Percentiles rank a stretch among this genome's conserved stretches.
Evolutionary conservation across 768 basidiomycete species (phyloP).

Genomic region (Xanthoconium stramineum): DNA sequence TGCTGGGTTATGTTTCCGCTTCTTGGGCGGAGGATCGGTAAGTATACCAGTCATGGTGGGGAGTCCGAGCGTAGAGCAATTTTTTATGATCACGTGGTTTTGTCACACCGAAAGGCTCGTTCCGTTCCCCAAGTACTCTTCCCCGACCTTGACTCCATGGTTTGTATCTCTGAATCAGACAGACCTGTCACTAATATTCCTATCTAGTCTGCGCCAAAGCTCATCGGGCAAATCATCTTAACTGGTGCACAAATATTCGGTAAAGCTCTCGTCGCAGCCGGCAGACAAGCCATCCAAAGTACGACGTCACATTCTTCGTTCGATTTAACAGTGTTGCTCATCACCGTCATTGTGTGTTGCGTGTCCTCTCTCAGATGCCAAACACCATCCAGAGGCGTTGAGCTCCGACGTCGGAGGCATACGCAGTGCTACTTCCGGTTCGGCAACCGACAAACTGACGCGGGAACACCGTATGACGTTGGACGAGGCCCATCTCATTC

Average conservation of each 20-base stretch:
- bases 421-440: slow-evolving; percentile 70
- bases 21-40: slow-evolving; percentile 35
- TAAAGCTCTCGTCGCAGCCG: slow-evolving; percentile 88
- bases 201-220: slow-evolving; percentile 70
- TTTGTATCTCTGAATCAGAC: slow-evolving; percentile 2
- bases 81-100: slow-evolving; percentile 24
- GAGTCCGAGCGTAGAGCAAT: not conserved
- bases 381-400: slow-evolving; percentile 70
- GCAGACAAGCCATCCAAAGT: slow-evolving; percentile 93
- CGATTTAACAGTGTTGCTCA: slow-evolving; percentile 1
- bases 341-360: not conserved
- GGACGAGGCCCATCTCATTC: slow-evolving; percentile 90
- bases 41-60: not conserved
- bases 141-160: slow-evolving; percentile 19
- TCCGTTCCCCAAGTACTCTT: not conserved
- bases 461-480: slow-evolving; percentile 88
- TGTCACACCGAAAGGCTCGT: not conserved
- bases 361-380: slow-evolving; percentile 64
- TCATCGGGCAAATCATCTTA: slow-evolving; percentile 75
- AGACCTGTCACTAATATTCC: not conserved
- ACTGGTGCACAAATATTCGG: slow-evolving; percentile 81
- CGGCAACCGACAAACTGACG: slow-evolving; percentile 76
- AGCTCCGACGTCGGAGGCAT: slow-evolving; percentile 71
- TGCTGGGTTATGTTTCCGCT: slow-evolving; percentile 45
- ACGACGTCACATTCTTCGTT: slow-evolving; percentile 28